phyloP scores from a whole-genome alignment of 495 filamentous ascomycete species.

The Talaromyces stipitatus region DNA sequence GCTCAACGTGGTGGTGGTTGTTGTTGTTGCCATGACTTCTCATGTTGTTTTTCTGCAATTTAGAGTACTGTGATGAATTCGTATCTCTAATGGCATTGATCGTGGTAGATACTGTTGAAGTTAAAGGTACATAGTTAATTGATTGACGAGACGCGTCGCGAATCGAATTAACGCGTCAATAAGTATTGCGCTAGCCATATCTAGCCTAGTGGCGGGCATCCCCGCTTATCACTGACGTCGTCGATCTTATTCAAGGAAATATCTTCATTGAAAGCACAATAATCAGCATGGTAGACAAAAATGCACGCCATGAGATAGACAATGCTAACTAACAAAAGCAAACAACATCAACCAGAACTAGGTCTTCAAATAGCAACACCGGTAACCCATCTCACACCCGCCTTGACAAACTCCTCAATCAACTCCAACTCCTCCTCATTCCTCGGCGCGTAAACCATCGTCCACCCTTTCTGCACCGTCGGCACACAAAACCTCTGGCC shows the following conservation, averaged over 20 bases:
- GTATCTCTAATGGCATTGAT: background rate
- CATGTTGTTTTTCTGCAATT: background rate
- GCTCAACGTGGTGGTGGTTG: slow-evolving; percentile 13
- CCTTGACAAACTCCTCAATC: slow-evolving; percentile 2
- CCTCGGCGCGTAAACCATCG: slow-evolving; percentile 4
- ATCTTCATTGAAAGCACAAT: background rate
- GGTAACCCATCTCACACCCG: slow-evolving; percentile 26
- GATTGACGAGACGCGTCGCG: background rate
- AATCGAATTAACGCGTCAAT: slow-evolving; percentile 1
- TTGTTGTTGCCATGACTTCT: slow-evolving; percentile 24
- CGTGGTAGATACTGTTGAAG: too few species aligned
- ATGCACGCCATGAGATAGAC: background rate
- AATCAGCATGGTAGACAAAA: background rate
- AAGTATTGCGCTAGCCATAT: background rate
- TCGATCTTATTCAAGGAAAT: background rate
- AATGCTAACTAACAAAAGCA: background rate
- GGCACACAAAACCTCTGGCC: slow-evolving; percentile 2
- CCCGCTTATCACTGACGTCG: background rate
- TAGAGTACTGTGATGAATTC: background rate
- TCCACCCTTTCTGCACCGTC: background rate
- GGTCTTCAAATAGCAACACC: slow-evolving; percentile 5
- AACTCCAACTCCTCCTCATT: background rate
- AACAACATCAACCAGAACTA: background rate
- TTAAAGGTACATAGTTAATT: too few species aligned
- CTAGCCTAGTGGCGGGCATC: background rate